Conservation (phyloP, 495 filamentous ascomycete species). For the Hypoxylon cercidicola region DNA sequence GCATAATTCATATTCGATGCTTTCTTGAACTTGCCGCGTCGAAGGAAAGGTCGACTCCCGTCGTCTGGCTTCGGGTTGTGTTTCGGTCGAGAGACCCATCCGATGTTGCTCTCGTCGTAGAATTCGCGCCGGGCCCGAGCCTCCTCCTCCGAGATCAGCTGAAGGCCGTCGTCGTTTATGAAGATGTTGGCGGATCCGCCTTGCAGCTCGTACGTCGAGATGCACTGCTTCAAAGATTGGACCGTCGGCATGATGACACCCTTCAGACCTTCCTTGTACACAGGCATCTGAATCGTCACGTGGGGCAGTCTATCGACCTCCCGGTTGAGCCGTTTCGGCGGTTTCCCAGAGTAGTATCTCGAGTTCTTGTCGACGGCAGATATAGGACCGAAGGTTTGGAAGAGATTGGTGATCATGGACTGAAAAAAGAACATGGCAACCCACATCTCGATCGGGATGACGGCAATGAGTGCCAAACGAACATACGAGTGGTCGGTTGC, state of each 20-base stretch:
- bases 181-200: constrained; percentile 77
- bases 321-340: constrained; percentile 61
- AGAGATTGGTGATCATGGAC: constrained; percentile 63
- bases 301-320: constrained; percentile 63
- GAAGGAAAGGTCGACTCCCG: constrained; percentile 58
- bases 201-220: constrained; percentile 74
- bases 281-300: constrained; percentile 78
- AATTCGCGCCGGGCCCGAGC: constrained; percentile 69
- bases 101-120: constrained; percentile 71
- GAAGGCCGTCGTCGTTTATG: constrained; percentile 76
- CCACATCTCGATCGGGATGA: constrained; percentile 64
- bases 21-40: constrained; percentile 78
- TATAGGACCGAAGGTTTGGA: constrained; percentile 69
- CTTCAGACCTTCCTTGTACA: constrained; percentile 77
- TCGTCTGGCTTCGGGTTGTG: constrained; percentile 63
- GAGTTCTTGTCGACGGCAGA: constrained; percentile 65
- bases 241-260: constrained; percentile 72
- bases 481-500: constrained; percentile 59
- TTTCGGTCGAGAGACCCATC: constrained; percentile 68
- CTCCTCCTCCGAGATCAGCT: constrained; percentile 65
- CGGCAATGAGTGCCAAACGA: constrained; percentile 59
- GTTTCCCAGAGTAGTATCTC: constrained; percentile 68
- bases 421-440: constrained; percentile 73
- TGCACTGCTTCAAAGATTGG: constrained; percentile 69
- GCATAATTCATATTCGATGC: constrained; percentile 80